Evolutionary conservation across 164 flowering plant genomes (phyloP), one percentile per base, ranked within the genome.

Genomic region (Pachysandra terminalis): DNA sequence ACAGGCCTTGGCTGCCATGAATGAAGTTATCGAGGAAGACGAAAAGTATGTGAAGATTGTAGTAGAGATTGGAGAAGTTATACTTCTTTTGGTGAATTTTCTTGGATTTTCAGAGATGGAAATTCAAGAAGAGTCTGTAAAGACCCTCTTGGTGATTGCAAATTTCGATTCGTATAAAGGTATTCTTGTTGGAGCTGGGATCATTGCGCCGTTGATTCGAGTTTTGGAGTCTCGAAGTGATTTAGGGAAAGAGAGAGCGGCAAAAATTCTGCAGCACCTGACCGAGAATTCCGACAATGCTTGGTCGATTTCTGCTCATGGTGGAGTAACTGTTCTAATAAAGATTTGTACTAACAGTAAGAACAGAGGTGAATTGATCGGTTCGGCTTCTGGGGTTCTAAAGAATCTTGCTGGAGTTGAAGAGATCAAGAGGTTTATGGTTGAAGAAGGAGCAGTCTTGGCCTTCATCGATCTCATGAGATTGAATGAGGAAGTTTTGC

Each of bases 231-330:
- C 7, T 40, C 7, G 45, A 40, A 40, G 45, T 40, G 45, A 40
- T 40, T 40, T 40, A 10, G 45, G 77, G 27, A 85, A 80, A 70
- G 85, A 82, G 26, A 64, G 54, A 15, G 74, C 88, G 3, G 79
- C 86, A 0, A 79, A 78, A 76, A 73, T 84, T 71, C 75, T 88
- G 78, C 67, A 61, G 79, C 85, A 82, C 69, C 68, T 95, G 37
- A 95, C 97, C 0, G 82, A 76, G 78, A 92, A 90, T 78, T 81
- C 91, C 0, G 90, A 92, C 16, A 95, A 90, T 74, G 93, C 85
- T 1, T 95, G 99, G 97, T 85, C 90, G 0, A 83, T 95, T 63
- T 90, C 45, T 40, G 45, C 45, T 40, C 45, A 40, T 40, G 45
- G 45, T 40, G 45, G 45, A 5, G 45, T 40, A 15, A 85, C 96